Conservation (phyloP, 345 rosid species). For the Salix caprea region DNA sequence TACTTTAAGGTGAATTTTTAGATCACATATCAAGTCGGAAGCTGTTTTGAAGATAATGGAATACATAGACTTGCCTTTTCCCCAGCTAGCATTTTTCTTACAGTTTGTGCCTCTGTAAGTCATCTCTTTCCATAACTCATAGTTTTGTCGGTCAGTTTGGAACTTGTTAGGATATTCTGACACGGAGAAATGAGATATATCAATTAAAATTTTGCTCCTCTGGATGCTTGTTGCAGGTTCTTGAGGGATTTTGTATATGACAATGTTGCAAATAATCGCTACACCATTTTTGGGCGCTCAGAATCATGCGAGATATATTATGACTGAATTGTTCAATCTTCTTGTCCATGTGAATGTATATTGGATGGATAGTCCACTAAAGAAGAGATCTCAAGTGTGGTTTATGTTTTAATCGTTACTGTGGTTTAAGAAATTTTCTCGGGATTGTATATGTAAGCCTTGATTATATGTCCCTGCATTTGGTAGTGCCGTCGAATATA, state of each 20-base stretch:
- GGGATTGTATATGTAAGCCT: not conserved
- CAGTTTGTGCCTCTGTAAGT: constrained; percentile 72
- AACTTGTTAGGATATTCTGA: not conserved
- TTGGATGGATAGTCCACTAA: constrained; percentile 1
- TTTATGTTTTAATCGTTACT: too few relatives aligned
- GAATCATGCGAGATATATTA: constrained; percentile 75
- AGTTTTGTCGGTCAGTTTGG: not conserved
- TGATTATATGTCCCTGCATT: too few relatives aligned
- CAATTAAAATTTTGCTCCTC: not conserved
- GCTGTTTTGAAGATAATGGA: constrained; percentile 88
- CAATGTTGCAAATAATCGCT: constrained; percentile 72
- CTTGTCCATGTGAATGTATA: not conserved
- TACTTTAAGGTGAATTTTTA: constrained; percentile 30
- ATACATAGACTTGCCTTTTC: constrained; percentile 74
- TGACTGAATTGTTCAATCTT: constrained; percentile 2
- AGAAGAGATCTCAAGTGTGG: not conserved
- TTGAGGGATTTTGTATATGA: constrained; percentile 65
- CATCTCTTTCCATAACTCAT: not conserved
- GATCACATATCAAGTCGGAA: constrained; percentile 78
- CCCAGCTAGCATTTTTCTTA: constrained; percentile 69
- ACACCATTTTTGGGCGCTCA: constrained; percentile 66
- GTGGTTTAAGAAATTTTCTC: not conserved
- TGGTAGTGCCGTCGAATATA: too few relatives aligned
- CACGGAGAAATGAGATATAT: not conserved
- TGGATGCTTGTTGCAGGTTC: constrained; percentile 43